A percentile compares a stretch with the other conserved stretches of the same genome.
These are phyloP conservation scores for Ochetophila trinervis DNA, from an alignment of 306 rosid species.

Conservation along the genomic window DNA sequence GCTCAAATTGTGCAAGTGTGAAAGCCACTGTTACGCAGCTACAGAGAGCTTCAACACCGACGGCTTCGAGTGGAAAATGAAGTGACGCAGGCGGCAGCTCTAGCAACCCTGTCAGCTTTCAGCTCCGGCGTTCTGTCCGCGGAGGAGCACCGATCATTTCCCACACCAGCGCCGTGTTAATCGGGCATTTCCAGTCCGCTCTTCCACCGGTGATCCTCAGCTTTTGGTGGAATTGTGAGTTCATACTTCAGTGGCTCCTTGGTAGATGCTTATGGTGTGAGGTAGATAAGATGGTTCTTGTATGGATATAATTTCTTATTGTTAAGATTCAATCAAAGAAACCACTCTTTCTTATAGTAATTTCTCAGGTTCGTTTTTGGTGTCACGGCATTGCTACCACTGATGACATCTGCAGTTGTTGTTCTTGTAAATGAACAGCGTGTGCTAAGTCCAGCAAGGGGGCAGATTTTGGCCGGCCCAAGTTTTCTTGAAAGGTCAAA, in stretches of 20 bases:
- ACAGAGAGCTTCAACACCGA: no score
- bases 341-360: slow-evolving; percentile 17
- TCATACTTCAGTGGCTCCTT: slow-evolving; percentile 92
- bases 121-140: no score
- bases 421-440: slow-evolving; percentile 88
- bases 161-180: no score
- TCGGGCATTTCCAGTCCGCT: no score
- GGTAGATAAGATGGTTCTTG: slow-evolving; percentile 41
- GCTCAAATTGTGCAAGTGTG: no score
- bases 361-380: slow-evolving; percentile 94
- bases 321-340: slow-evolving; percentile 8
- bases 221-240: slow-evolving; percentile 97
- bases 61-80: no score
- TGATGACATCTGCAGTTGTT: slow-evolving; percentile 88
- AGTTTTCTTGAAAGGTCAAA: slow-evolving; percentile 67
- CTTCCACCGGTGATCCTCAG: slow-evolving; percentile 99
- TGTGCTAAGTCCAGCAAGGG: slow-evolving; percentile 38
- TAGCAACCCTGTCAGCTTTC: no score
- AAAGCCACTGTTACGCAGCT: no score
- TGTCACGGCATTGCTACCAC: slow-evolving; percentile 81
- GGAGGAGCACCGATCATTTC: no score
- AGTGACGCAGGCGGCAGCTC: no score
- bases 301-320: slow-evolving; percentile 18
- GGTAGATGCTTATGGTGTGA: slow-evolving; percentile 81
- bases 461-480: slow-evolving; percentile 35